A percentile compares a stretch with the other conserved stretches of the same genome.
Conservation (phyloP, 2,329 filamentous ascomycete genomes). For the Stagonosporopsis cucurbitacearum region DNA sequence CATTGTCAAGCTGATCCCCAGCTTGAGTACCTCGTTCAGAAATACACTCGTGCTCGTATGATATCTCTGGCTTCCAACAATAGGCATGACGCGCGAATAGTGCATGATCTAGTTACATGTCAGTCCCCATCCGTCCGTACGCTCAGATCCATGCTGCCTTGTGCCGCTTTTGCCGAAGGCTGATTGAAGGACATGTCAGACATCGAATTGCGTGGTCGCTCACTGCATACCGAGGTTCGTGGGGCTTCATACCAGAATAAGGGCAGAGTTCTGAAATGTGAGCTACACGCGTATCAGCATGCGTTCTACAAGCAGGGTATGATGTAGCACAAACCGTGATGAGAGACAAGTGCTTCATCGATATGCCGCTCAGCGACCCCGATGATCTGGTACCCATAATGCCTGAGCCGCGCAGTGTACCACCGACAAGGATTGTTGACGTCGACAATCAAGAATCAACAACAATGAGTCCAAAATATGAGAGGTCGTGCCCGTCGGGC, state of each 20-base stretch:
- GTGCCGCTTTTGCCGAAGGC: background rate
- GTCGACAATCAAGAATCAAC: background rate
- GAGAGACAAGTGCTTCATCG: slow-evolving; percentile 73
- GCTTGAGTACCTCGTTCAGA: slow-evolving; percentile 89
- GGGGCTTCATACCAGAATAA: slow-evolving; percentile 68
- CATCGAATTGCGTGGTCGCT: slow-evolving; percentile 10
- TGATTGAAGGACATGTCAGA: background rate
- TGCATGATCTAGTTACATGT: slow-evolving; percentile 74
- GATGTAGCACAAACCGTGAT: slow-evolving; percentile 61
- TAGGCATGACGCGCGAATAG: slow-evolving; percentile 94
- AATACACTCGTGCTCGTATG: slow-evolving; percentile 94
- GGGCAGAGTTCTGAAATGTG: slow-evolving; percentile 78
- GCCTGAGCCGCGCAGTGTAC: slow-evolving; percentile 2
- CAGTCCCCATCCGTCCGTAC: slow-evolving; percentile 8
- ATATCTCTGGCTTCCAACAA: slow-evolving; percentile 81
- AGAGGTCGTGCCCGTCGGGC: background rate
- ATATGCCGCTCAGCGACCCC: slow-evolving; percentile 57
- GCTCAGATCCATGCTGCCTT: background rate
- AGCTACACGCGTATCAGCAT: slow-evolving; percentile 60
- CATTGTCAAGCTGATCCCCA: slow-evolving; percentile 83
- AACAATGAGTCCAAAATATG: background rate
- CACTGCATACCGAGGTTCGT: background rate
- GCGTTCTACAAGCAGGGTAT: background rate
- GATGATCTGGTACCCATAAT: slow-evolving; percentile 13
- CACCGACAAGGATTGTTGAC: background rate